phyloP scores from a whole-genome alignment of 176 grass and related monocot genomes.

The Canna indica region DNA sequence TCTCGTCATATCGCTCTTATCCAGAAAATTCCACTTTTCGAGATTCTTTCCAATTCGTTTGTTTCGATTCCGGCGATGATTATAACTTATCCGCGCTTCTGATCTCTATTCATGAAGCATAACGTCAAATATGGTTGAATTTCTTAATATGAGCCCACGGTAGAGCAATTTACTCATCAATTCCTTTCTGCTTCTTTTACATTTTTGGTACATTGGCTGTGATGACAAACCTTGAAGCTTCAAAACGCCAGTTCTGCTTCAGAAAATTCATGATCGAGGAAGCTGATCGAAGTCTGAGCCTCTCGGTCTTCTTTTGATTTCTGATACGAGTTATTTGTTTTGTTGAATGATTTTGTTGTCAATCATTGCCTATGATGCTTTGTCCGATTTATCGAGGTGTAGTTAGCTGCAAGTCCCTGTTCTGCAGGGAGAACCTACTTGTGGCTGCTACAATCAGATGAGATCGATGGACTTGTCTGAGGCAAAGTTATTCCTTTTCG shows the following conservation, averaged over 20 bases:
- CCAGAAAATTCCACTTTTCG: not conserved
- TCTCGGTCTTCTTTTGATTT: not conserved
- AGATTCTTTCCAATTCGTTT: not conserved
- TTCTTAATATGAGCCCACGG: constrained; percentile 44
- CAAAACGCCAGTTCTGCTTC: constrained; percentile 67
- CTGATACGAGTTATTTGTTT: not conserved
- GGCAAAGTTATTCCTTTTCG: not conserved
- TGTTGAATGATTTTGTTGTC: not conserved
- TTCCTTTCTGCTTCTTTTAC: not conserved
- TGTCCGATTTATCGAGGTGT: constrained; percentile 13
- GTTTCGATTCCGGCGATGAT: constrained; percentile 31
- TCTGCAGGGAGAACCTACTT: constrained; percentile 43
- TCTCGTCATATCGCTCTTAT: not conserved
- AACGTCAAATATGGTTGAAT: constrained; percentile 52
- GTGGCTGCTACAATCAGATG: constrained; percentile 26
- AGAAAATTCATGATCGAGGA: constrained; percentile 58
- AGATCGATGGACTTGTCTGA: constrained; percentile 16
- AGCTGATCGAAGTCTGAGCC: constrained; percentile 42
- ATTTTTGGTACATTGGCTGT: not conserved
- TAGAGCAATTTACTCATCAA: too few species aligned
- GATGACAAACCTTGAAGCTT: constrained; percentile 40
- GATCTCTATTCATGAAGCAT: constrained; percentile 37
- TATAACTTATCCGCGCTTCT: constrained; percentile 49
- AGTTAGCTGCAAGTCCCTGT: constrained; percentile 29
- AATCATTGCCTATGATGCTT: not conserved